Base-by-base conservation (phyloP, 257 asterid genomes). In the Solanum chilense region DNA sequence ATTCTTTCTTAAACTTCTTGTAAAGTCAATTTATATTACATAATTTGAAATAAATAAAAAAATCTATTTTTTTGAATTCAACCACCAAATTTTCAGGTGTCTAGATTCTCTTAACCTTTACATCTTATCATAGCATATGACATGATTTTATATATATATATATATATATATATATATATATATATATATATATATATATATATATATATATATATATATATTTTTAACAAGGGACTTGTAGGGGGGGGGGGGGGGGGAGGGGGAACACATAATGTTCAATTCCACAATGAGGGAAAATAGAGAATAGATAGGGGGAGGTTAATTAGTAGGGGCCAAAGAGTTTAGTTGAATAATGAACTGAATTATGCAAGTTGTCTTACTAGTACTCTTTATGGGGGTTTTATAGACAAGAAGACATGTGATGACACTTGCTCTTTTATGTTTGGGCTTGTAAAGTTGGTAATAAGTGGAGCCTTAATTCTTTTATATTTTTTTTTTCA, bases 61-160 rank as follows among this genome's bases (percentile, higher is more conserved):
- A 18, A 18, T 56, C 0, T 7, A 56, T 3, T 20, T 18, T 56
- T 56, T 56, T 56, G 5, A 56, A 64, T 5, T 13, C 77, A 16
- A 31, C 44, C 4, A 70, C 77, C 77, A 70, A 70, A 70, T 33
- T 4, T 37, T 35, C 69, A 81, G 23, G 73, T 82, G 89, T 87
- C 94, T 70, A 90, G 86, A 88, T 90, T 66, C 93, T 84, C 87
- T 86, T 89, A 86, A 90, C 87, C 90, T 76, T 35, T 56, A 88
- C 88, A 89, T 42, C 84, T 82, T 78, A 76, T 70, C 86, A 84
- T 62, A 27, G 89, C 85, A 76, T 60, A 41, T 89, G 70, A 44
- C 25, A 62, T 39, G 8, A 37, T 37, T 7, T 7, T 1, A 39
- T 41, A 8, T 42, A 42, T 66, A 15, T 12, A 25, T 62, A 23